A percentile compares a stretch with the other conserved stretches of the same genome.
Evolutionary conservation across 768 basidiomycete genomes (phyloP).

Genomic region (Tylopilus felleus): DNA sequence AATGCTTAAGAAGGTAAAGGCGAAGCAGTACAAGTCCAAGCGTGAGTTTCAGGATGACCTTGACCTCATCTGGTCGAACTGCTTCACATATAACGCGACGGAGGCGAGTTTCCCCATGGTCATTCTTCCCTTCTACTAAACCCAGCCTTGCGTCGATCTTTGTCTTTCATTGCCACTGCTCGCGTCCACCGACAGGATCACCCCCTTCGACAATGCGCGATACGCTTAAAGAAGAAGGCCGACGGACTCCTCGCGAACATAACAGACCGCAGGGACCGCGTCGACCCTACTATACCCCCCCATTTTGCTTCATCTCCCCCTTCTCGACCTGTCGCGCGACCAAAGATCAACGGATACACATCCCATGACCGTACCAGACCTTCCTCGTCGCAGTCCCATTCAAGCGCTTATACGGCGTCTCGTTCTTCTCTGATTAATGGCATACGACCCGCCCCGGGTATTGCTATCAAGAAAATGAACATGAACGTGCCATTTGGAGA

Average conservation of each 20-base stretch:
- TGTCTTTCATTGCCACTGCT: not conserved
- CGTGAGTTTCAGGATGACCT: constrained; percentile 91
- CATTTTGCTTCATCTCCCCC: constrained; percentile 34
- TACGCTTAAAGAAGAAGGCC: constrained; percentile 78
- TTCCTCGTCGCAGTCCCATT: constrained; percentile 22
- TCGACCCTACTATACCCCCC: constrained; percentile 63
- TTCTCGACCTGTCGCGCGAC: constrained; percentile 35
- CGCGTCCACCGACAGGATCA: constrained; percentile 56
- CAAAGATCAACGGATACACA: constrained; percentile 41
- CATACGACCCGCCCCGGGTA: constrained; percentile 8
- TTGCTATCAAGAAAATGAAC: constrained; percentile 17
- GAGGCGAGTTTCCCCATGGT: constrained; percentile 57
- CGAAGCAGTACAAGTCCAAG: constrained; percentile 90
- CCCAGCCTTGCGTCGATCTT: not conserved
- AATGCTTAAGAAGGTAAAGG: constrained; percentile 91
- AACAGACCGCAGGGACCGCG: constrained; percentile 81
- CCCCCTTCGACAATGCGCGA: constrained; percentile 79
- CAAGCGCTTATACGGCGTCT: not conserved
- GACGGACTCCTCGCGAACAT: constrained; percentile 85
- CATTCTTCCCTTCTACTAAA: not conserved
- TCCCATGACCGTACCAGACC: constrained; percentile 22
- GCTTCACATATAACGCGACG: constrained; percentile 85
- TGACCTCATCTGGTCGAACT: constrained; percentile 96
- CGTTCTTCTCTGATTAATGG: constrained; percentile 19
- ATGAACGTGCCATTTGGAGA: constrained; percentile 58